These are phyloP conservation scores for Scutellaria barbata DNA, from an alignment of 257 asterid genomes.

Conservation along the genomic window DNA sequence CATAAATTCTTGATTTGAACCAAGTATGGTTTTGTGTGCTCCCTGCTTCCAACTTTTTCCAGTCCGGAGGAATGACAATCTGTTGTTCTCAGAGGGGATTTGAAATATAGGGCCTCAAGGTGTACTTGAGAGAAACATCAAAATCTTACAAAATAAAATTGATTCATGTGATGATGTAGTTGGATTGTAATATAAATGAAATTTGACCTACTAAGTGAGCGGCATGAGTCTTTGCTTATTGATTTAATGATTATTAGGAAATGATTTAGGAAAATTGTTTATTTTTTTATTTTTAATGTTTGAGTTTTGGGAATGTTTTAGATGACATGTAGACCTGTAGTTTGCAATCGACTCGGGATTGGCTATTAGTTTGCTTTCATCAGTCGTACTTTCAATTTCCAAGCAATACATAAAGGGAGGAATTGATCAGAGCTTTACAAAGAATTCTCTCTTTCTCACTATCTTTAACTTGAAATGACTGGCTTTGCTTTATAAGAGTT, in stretches of 20 bases:
- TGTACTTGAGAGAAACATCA: background rate
- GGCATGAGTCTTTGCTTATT: background rate
- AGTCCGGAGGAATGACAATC: background rate
- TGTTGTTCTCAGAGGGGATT: too few species aligned
- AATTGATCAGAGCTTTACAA: background rate
- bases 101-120: too few species aligned
- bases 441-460: background rate
- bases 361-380: background rate
- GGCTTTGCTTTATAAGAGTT: background rate
- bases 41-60: background rate
- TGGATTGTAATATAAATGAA: background rate
- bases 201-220: background rate
- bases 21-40: conserved; percentile 1
- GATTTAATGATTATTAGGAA: background rate
- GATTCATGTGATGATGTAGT: background rate
- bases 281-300: background rate
- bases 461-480: background rate
- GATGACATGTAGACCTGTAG: conserved; percentile 14
- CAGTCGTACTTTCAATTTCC: background rate
- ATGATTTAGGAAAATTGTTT: too few species aligned
- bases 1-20: background rate
- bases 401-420: background rate
- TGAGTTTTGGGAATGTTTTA: background rate
- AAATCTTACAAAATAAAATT: background rate
- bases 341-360: conserved; percentile 11